Percentiles rank a stretch among this genome's conserved stretches.
phyloP scores from a whole-genome alignment of 73 alveolate species.

The Paraurostyla sp. region DNA sequence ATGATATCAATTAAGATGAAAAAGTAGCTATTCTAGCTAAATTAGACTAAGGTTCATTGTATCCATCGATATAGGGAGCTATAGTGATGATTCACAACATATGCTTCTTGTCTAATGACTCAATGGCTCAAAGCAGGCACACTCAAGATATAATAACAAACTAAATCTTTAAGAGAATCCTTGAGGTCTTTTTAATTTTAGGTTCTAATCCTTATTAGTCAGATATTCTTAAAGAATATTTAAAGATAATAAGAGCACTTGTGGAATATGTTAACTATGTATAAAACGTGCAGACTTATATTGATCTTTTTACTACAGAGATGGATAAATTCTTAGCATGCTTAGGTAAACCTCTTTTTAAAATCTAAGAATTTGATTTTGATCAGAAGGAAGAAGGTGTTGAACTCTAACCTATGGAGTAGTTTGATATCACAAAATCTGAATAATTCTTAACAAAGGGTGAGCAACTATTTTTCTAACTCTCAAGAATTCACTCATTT shows the following conservation, averaged over 20 bases:
- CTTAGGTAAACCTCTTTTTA: background rate
- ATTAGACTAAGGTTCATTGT: background rate
- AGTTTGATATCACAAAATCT: background rate
- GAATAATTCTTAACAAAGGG: background rate
- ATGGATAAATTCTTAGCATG: background rate
- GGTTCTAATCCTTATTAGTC: background rate
- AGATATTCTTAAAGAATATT: background rate
- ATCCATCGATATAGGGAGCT: background rate
- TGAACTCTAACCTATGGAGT: background rate
- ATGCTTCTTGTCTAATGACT: background rate
- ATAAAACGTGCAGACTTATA: background rate
- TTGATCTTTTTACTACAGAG: background rate
- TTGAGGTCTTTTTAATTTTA: background rate
- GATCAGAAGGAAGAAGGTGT: background rate
- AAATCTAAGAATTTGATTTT: constrained; percentile 9
- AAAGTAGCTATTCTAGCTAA: background rate
- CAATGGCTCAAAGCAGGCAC: constrained; percentile 23
- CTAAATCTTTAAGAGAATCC: background rate
- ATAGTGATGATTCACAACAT: constrained; percentile 12
- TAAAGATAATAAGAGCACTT: background rate
- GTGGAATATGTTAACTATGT: background rate
- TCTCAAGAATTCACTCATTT: background rate
- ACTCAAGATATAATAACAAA: background rate
- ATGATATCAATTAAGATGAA: background rate
- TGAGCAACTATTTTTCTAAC: constrained; percentile 34